Base-by-base conservation (phyloP, 345 rosid species). In the Ceriops decandra region DNA sequence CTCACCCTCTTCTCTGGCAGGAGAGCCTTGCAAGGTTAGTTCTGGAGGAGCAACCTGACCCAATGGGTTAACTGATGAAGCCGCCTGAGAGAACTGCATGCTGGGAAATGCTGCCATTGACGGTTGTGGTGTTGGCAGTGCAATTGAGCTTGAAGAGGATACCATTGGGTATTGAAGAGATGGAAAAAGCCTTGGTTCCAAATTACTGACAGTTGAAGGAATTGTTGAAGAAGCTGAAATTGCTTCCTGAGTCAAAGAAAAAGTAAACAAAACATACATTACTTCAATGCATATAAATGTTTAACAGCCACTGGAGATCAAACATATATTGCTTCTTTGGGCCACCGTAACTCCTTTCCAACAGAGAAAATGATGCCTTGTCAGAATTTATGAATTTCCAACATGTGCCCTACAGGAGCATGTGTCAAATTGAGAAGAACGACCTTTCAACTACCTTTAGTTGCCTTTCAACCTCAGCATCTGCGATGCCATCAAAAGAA, bases 1-100 rank as follows among this genome's bases (percentile, higher is more conserved):
- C 83, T 95, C 99, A 53, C 99, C 99, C 79, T 95, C 99, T 85
- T 92, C 99, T 76, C 98, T 86, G 59, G 90, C 97, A 54, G 96
- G 99, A 72, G 99, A 95, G 82, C 79, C 83, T 70, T 86, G 97
- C 85, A 89, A 77, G 81, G 83, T 90, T 73, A 82, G 81, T 70
- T 95, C 98, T 60, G 85, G 72, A 59, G 80, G 78, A 62, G 60
- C 69, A 74, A 81, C 82, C 70, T 82, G 85, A 82, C 82, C 87
- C 76, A 85, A 60, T 51, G 87, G 87, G 72, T 86, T 90, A 77
- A 81, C 77, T 71, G 79, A 62, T 31, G 88, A 66, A 71, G 90
- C 61, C n/a, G 75, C 84, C 64, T 79, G 82, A 60, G 86, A 82
- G 62, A 82, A 86, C 77, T 84, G 98, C 72, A 71, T 53, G 68